Evolutionary conservation across 2,329 filamentous ascomycete species (phyloP).

Genomic region (Penicillium aurantiogriseum): DNA sequence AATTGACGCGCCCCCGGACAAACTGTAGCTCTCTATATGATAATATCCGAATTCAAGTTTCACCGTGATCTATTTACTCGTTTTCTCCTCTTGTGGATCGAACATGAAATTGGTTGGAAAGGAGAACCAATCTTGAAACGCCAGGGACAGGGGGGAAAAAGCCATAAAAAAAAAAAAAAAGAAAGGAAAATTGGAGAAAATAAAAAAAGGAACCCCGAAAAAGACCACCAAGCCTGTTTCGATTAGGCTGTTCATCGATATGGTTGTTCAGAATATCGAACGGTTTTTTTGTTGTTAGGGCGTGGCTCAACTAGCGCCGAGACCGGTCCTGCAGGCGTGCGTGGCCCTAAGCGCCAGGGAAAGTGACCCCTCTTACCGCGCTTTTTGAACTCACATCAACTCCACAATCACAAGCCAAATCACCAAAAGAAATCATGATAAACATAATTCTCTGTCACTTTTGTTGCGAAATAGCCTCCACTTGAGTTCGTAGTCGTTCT

Average conservation of each 20-base stretch:
- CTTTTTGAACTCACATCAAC: not conserved
- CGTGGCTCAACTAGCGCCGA: conserved; percentile 4
- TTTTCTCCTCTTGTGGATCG: not conserved
- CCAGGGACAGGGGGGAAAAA: not conserved
- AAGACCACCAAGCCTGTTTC: conserved; percentile 2
- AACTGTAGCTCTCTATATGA: not conserved
- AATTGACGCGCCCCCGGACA: not conserved
- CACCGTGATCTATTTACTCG: not conserved
- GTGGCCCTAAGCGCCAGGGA: conserved; percentile 21
- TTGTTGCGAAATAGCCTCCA: conserved; percentile 33
- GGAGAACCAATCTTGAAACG: not conserved
- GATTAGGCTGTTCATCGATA: conserved; percentile 2
- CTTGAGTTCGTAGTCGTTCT: conserved; percentile 36
- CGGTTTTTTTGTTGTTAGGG: conserved; percentile 2
- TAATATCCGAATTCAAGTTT: not conserved
- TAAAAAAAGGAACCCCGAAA: conserved; percentile 1
- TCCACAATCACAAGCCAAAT: not conserved
- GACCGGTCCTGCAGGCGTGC: conserved; percentile 16
- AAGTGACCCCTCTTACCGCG: conserved; percentile 12
- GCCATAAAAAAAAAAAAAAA: not conserved
- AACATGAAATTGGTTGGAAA: not conserved
- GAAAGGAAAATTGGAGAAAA: not conserved
- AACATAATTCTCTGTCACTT: not conserved
- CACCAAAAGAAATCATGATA: no score
- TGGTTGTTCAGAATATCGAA: conserved; percentile 12